Percentiles rank a stretch among this genome's conserved stretches.
Conservation (phyloP, 202 grass and related monocot species). For the Zizania palustris region DNA sequence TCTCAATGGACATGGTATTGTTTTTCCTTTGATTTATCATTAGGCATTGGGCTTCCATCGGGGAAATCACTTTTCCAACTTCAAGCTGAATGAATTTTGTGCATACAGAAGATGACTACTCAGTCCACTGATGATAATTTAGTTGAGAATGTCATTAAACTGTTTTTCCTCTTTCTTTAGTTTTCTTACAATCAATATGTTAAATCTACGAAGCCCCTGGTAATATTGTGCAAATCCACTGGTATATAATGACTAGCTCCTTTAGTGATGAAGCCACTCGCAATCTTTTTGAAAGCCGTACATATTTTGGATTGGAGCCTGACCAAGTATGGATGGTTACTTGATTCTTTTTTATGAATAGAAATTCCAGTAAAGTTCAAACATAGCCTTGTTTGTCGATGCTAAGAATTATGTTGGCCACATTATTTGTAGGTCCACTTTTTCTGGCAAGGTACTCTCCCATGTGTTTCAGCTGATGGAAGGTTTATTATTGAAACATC, state of each 20-base stretch:
- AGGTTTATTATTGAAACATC: constrained; percentile 93
- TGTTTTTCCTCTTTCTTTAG: constrained; percentile 24
- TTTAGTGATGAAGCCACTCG: constrained; percentile 75
- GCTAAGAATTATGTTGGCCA: constrained; percentile 10
- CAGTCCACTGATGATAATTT: constrained; percentile 67
- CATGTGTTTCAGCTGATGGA: constrained; percentile 80
- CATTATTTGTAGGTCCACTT: constrained; percentile 64
- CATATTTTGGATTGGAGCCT: constrained; percentile 87
- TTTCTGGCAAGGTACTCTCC: constrained; percentile 91
- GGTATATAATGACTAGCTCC: constrained; percentile 98
- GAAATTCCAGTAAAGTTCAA: constrained; percentile 11
- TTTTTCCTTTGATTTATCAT: constrained; percentile 36
- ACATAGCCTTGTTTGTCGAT: constrained; percentile 3
- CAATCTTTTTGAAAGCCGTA: constrained; percentile 74
- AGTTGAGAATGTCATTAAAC: not conserved
- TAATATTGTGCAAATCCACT: constrained; percentile 60
- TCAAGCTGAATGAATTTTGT: constrained; percentile 86
- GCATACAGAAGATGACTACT: constrained; percentile 77
- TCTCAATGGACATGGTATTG: constrained; percentile 7
- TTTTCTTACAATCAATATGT: not conserved
- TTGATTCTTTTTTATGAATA: constrained; percentile 14
- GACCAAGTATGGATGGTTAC: constrained; percentile 60
- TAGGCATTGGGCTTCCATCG: constrained; percentile 85
- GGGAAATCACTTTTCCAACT: constrained; percentile 87
- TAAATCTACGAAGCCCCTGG: constrained; percentile 44